Conservation (phyloP, 2,329 filamentous ascomycete species). For the Dactylonectria macrodidyma region DNA sequence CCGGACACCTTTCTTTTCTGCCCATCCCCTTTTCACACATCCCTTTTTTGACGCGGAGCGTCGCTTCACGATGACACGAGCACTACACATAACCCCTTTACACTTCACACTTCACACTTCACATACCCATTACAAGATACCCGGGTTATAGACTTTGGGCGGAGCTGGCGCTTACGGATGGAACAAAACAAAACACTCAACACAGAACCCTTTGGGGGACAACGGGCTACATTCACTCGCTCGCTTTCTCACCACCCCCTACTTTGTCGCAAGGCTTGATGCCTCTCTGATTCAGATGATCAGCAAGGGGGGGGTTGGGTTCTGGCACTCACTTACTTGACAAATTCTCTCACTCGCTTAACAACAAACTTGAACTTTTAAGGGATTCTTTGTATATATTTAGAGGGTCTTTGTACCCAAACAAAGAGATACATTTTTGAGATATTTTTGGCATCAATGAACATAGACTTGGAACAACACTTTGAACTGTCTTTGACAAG, state of each 20-base stretch:
- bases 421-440: constrained; percentile 27
- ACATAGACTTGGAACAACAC: constrained; percentile 28
- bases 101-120: constrained; percentile 39
- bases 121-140: constrained; percentile 49
- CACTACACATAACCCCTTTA: constrained; percentile 19
- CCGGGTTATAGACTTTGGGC: constrained; percentile 48
- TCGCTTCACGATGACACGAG: constrained; percentile 47
- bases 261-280: constrained; percentile 47
- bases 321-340: constrained; percentile 49
- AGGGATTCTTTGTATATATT: constrained; percentile 49
- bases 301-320: constrained; percentile 41
- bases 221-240: constrained; percentile 31
- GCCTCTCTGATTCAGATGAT: constrained; percentile 38
- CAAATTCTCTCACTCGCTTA: constrained; percentile 47
- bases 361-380: constrained; percentile 34
- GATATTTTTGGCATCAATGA: constrained; percentile 26
- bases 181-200: constrained; percentile 34
- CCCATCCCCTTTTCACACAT: constrained; percentile 20
- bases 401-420: constrained; percentile 24
- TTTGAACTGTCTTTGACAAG: not conserved
- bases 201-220: constrained; percentile 32
- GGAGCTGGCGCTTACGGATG: constrained; percentile 46
- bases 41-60: constrained; percentile 46
- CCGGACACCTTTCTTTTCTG: constrained; percentile 36
- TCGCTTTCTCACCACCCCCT: constrained; percentile 30